Base-by-base conservation (phyloP, 169 alveolate genomes). In the Eimeria maxima region DNA sequence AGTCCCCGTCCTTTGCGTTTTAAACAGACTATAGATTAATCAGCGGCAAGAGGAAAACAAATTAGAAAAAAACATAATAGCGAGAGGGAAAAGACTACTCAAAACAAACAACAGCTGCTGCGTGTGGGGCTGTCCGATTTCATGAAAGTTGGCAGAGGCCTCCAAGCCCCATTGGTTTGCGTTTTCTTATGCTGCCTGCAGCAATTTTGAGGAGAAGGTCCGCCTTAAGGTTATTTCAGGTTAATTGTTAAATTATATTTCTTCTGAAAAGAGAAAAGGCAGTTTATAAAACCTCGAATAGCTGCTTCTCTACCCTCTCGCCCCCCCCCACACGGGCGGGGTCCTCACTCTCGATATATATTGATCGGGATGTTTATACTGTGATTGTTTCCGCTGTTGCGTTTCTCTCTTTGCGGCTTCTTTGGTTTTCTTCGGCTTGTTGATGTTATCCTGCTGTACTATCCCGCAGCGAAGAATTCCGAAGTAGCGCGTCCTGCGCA, bases 271-370 rank as follows among this genome's bases (percentile, higher is more conserved):
- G 10, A 14, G 29, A 7, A 14, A 38, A 71, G 29, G 29, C 69
- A 60, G 11, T 16, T 4, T 16, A 60, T 60, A 60, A 60, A 60
- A 0, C 11, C 69, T 4, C 20, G n/a, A 18, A 4, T 24, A 60
- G 69, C 69, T 60, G 69, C 69, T 60, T 4, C 69, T 13, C n/a
- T 18, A 16, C n/a, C n/a, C 69, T 60, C 60, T 24, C 69, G 27
- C 69, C 69, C 60, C 67, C 67, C 69, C 69, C 69, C 69, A 60
- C 69, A 60, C 20, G 18, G 69, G 69, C 69, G 69, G 69, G 69
- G 18, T 53, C 63, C 18, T 53, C 69, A 6, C 20, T 18, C n/a
- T 60, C 69, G 20, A 60, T 60, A 60, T 18, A 5, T 60, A 4
- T 53, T 53, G 63, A 2, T 53, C 18, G 69, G 27, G 8, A 16